These are phyloP conservation scores for Mortierella sp. DNA, from an alignment of 371 early-diverging fungal species.

Conservation along the genomic window DNA sequence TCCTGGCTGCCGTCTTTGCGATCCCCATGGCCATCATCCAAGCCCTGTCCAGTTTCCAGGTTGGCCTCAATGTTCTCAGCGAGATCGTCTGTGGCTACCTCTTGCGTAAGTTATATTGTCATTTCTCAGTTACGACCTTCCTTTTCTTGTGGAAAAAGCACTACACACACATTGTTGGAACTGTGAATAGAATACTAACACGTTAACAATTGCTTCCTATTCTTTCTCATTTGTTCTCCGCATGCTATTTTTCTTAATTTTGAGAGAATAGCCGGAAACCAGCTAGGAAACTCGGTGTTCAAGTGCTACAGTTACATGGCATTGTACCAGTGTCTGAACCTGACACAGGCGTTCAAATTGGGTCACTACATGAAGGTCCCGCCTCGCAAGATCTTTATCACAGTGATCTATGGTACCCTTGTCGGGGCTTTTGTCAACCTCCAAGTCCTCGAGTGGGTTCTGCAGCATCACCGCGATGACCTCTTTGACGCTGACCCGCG, in stretches of 20 bases:
- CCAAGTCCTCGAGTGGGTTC: constrained; percentile 43
- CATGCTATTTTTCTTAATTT: constrained; percentile 30
- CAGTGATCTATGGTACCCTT: constrained; percentile 44
- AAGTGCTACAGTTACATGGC: constrained; percentile 68
- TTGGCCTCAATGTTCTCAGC: constrained; percentile 82
- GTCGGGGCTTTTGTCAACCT: constrained; percentile 44
- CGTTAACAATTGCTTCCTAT: neutral
- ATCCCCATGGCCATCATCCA: constrained; percentile 85
- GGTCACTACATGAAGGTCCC: constrained; percentile 56
- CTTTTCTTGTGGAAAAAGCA: neutral
- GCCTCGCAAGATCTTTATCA: constrained; percentile 45
- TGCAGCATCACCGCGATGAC: constrained; percentile 33
- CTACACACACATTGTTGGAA: neutral
- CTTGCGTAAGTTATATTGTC: constrained; percentile 31
- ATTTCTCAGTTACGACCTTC: neutral
- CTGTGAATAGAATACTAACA: too few relatives aligned
- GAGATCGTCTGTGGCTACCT: constrained; percentile 69
- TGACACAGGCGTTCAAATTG: constrained; percentile 52
- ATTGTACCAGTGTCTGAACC: constrained; percentile 63
- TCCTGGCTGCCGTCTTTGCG: constrained; percentile 74
- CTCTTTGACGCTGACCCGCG: constrained; percentile 29
- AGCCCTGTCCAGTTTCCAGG: constrained; percentile 55
- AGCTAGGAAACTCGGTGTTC: constrained; percentile 61
- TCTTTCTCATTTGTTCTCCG: neutral
- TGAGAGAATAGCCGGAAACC: constrained; percentile 65